Evolutionary conservation across 2,329 filamentous ascomycete species (phyloP).

Genomic region (Rasamsonia emersonii): DNA sequence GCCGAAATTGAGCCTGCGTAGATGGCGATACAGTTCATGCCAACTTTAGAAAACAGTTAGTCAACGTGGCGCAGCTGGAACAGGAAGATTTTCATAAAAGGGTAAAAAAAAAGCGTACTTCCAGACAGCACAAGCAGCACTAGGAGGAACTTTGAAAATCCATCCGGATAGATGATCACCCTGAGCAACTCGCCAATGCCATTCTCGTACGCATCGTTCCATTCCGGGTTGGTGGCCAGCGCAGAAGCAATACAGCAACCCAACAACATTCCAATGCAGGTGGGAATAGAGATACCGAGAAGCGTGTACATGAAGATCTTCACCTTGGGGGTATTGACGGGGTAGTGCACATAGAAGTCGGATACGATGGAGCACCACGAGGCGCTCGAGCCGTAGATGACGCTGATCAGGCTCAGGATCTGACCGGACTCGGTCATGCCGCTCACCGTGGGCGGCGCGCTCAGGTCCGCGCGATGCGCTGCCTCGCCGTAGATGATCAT

Average conservation of each 20-base stretch:
- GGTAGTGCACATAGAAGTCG: slow-evolving; percentile 43
- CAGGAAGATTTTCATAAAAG: too few species aligned
- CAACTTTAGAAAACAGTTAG: slow-evolving; percentile 17
- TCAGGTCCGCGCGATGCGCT: slow-evolving; percentile 33
- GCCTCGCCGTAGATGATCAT: slow-evolving; percentile 43
- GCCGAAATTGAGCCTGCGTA: slow-evolving; percentile 28
- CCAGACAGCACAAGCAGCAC: slow-evolving; percentile 32
- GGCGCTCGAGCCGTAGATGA: slow-evolving; percentile 43
- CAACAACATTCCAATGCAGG: slow-evolving; percentile 41
- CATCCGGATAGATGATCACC: slow-evolving; percentile 36
- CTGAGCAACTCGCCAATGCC: slow-evolving; percentile 42
- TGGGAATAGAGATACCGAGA: slow-evolving; percentile 41
- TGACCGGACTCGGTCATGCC: slow-evolving; percentile 33
- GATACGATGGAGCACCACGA: slow-evolving; percentile 42
- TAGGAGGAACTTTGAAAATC: slow-evolving; percentile 39
- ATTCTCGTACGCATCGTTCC: slow-evolving; percentile 30
- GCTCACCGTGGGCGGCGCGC: slow-evolving; percentile 23
- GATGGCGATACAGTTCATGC: slow-evolving; percentile 40
- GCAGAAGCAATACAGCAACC: slow-evolving; percentile 38
- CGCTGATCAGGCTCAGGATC: slow-evolving; percentile 36
- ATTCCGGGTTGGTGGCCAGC: slow-evolving; percentile 34
- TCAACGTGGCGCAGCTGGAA: not conserved
- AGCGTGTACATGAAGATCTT: slow-evolving; percentile 44
- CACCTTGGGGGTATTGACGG: slow-evolving; percentile 36
- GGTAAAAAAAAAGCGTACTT: slow-evolving; percentile 12